phyloP scores from a whole-genome alignment of 139 green algal species.

The Haematococcus sp. region DNA sequence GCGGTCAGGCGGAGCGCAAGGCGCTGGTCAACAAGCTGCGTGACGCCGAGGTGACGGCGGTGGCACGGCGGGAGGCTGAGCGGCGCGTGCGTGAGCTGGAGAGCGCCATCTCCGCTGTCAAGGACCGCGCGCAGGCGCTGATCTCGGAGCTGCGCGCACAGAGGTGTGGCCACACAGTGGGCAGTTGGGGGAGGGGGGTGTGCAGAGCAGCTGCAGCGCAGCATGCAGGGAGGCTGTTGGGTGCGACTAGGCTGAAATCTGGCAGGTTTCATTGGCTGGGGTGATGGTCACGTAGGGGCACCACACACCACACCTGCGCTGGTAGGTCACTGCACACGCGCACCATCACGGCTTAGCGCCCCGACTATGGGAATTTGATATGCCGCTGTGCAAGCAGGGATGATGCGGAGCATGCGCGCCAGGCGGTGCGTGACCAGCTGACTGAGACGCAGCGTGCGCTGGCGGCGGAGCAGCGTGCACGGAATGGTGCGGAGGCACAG shows the following conservation, averaged over 20 bases:
- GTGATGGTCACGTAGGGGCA: too few relatives aligned
- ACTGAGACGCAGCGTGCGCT: not conserved
- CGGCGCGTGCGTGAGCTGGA: constrained; percentile 25
- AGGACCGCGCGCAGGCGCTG: constrained; percentile 11
- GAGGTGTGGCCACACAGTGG: constrained; percentile 12
- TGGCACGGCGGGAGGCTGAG: constrained; percentile 8
- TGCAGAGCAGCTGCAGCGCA: too few relatives aligned
- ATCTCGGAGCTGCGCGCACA: constrained; percentile 16
- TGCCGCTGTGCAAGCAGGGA: constrained; percentile 1
- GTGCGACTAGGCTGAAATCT: too few relatives aligned
- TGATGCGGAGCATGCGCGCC: not conserved
- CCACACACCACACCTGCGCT: too few relatives aligned
- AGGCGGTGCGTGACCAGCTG: constrained; percentile 2
- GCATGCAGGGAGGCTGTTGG: too few relatives aligned
- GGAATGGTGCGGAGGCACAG: not conserved
- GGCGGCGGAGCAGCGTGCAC: constrained; percentile 2
- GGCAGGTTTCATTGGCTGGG: too few relatives aligned
- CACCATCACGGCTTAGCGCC: too few relatives aligned
- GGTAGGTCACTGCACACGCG: too few relatives aligned
- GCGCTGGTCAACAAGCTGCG: constrained; percentile 14
- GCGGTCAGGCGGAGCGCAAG: constrained; percentile 1
- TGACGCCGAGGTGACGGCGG: constrained; percentile 2
- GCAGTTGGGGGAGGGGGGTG: too few relatives aligned
- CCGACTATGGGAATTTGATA: too few relatives aligned
- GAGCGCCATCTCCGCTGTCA: constrained; percentile 4